Conservation (phyloP, 352 stramenopile genomes). For the Pythium folliculosum region DNA sequence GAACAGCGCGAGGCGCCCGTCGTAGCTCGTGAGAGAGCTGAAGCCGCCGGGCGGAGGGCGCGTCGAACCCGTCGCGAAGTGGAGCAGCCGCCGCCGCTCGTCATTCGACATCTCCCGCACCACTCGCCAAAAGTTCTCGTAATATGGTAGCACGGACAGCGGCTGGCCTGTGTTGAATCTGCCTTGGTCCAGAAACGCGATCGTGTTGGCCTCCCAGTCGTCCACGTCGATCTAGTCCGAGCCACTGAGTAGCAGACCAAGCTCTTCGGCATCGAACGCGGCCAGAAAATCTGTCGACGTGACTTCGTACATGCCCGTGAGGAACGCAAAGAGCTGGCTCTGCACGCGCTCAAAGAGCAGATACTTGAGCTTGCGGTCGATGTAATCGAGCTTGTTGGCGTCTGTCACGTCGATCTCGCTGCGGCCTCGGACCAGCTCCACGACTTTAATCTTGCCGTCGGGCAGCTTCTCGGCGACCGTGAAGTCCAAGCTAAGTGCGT, state of each 20-base stretch:
- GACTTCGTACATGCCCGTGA: conserved; percentile 92
- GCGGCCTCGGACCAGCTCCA: conserved; percentile 59
- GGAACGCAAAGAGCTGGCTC: conserved; percentile 58
- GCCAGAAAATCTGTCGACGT: conserved; percentile 86
- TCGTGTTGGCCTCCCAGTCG: conserved; percentile 69
- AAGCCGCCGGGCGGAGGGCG: conserved; percentile 33
- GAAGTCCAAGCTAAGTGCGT: conserved; percentile 63
- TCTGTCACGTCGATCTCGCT: conserved; percentile 87
- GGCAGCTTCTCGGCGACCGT: conserved; percentile 41
- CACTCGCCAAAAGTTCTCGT: conserved; percentile 29
- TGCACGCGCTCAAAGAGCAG: conserved; percentile 81
- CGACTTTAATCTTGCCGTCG: conserved; percentile 23
- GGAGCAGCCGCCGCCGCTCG: conserved; percentile 30
- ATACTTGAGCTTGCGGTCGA: conserved; percentile 91
- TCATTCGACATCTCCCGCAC: conserved; percentile 46
- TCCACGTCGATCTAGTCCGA: conserved; percentile 87
- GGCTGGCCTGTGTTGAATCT: too few species aligned
- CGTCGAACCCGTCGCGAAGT: conserved; percentile 39
- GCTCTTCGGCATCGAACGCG: conserved; percentile 94
- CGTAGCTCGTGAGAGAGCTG: conserved; percentile 26
- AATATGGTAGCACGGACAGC: too few species aligned
- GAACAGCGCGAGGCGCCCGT: conserved; percentile 30
- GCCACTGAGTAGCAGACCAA: conserved; percentile 91
- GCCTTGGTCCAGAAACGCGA: too few species aligned
- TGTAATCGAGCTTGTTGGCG: conserved; percentile 92